phyloP scores from a whole-genome alignment of 2,329 filamentous ascomycete genomes.

The Neopestalotiopsis sp. region DNA sequence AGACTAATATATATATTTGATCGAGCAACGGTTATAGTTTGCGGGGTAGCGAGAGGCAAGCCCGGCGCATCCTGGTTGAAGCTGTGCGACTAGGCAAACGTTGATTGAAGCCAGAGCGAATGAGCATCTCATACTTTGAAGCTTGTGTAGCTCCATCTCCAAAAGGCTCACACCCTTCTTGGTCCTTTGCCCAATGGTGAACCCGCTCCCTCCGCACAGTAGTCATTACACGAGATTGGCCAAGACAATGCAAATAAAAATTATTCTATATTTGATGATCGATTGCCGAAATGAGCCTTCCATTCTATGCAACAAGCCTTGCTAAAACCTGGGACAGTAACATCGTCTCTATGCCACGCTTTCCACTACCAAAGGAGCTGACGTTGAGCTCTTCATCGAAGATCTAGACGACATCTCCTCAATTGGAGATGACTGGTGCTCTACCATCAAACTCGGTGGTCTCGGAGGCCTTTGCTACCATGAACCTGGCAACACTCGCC shows the following conservation, averaged over 20 bases:
- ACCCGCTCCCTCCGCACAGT: neutral
- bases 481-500: slow-evolving; percentile 49
- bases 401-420: neutral
- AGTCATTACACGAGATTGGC: too few relatives aligned
- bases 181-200: too few relatives aligned
- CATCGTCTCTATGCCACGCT: too few relatives aligned
- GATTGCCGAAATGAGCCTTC: too few relatives aligned
- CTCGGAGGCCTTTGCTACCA: slow-evolving; percentile 51
- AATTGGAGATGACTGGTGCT: slow-evolving; percentile 54
- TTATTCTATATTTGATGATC: too few relatives aligned
- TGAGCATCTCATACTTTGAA: neutral
- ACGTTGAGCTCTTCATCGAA: too few relatives aligned
- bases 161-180: neutral
- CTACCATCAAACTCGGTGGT: slow-evolving; percentile 45
- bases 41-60: neutral
- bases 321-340: too few relatives aligned
- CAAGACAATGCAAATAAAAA: too few relatives aligned
- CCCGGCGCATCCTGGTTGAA: neutral
- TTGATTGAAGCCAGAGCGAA: neutral
- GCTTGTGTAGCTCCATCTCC: neutral
- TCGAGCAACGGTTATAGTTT: neutral
- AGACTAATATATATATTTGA: too few relatives aligned
- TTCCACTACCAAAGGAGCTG: too few relatives aligned
- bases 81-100: neutral
- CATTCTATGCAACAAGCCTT: too few relatives aligned